Evolutionary conservation across 176 grass and related monocot species (phyloP).

Genomic region (Chrysopogon serrulatus): DNA sequence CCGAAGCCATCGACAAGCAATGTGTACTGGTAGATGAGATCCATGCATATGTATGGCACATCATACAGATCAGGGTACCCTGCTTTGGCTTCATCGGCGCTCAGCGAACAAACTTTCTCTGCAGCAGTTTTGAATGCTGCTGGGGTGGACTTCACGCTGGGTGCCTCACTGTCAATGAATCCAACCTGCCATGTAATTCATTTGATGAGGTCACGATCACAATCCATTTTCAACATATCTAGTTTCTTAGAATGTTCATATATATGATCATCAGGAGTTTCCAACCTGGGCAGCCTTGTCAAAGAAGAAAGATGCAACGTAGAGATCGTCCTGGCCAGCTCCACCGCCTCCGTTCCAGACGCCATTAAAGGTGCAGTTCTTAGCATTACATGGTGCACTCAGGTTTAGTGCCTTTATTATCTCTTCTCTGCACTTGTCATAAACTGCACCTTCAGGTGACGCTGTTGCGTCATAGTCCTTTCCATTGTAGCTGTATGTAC

Average conservation of each 20-base stretch:
- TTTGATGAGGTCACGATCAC: not conserved
- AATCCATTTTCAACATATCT: not conserved
- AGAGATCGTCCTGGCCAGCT: not conserved
- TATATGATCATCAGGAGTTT: not conserved
- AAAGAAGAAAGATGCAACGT: not conserved
- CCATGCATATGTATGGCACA: conserved; percentile 50
- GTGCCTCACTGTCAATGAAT: not conserved
- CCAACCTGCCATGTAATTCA: not conserved
- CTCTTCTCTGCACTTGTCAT: not conserved
- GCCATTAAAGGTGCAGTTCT: not conserved
- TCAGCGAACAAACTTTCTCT: not conserved
- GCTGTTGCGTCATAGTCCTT: not conserved
- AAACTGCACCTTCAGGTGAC: not conserved
- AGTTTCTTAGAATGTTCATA: not conserved
- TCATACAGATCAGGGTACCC: not conserved
- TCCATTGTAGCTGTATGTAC: not conserved
- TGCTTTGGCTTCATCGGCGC: not conserved
- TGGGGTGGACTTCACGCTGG: not conserved
- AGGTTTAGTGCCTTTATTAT: not conserved
- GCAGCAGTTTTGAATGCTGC: not conserved
- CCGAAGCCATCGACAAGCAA: conserved; percentile 59
- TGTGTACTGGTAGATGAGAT: conserved; percentile 47
- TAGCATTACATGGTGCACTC: not conserved
- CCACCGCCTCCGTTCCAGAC: not conserved
- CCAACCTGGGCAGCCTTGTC: not conserved